phyloP scores from a whole-genome alignment of 2,329 filamentous ascomycete genomes.

The Fusarium virguliforme region DNA sequence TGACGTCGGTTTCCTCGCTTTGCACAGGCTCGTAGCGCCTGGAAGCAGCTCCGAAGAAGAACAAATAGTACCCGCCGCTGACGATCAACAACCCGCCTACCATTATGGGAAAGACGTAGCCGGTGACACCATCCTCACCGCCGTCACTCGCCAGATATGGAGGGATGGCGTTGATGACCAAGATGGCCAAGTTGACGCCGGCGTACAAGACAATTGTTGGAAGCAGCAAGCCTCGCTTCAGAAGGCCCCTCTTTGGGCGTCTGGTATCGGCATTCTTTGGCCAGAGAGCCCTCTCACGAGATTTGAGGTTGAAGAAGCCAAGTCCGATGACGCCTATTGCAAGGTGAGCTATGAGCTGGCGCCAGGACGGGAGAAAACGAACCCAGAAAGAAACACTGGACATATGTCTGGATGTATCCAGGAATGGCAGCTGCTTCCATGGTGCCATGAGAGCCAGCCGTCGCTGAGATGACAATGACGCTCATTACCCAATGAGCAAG shows the following conservation, averaged over 20 bases:
- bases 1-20: not conserved
- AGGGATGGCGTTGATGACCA: conserved; percentile 4
- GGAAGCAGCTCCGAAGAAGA: conserved; percentile 1
- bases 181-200: not conserved
- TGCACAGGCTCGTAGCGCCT: not conserved
- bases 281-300: not conserved
- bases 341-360: not conserved
- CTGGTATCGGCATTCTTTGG: not conserved
- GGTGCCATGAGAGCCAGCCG: not conserved
- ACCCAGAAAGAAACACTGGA: conserved; percentile 20
- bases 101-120: not conserved
- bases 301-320: not conserved
- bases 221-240: not conserved
- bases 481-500: conserved; percentile 13
- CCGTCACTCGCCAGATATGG: not conserved
- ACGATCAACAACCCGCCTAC: not conserved
- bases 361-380: not conserved
- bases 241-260: rapidly evolving
- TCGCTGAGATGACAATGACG: not conserved
- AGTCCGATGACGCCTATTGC: not conserved
- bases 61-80: not conserved
- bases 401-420: conserved; percentile 18
- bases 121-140: not conserved
- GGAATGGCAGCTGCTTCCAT: conserved; percentile 7
- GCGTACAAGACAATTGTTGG: not conserved